phyloP scores from a whole-genome alignment of 495 filamentous ascomycete species.

The Melanomma pulvis-pyrius region DNA sequence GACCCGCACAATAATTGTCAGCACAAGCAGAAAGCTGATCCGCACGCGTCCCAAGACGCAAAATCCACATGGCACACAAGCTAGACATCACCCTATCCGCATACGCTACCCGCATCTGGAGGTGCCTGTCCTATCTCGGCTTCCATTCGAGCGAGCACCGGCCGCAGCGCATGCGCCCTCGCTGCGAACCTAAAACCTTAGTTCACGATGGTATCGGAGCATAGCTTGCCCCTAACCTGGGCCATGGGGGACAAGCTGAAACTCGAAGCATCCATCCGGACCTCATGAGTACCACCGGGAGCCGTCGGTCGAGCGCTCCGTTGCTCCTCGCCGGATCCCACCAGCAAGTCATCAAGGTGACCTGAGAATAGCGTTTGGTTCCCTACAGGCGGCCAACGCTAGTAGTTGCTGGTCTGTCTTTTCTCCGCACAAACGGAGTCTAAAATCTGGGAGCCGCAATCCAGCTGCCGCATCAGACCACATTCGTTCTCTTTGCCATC shows the following conservation, averaged over 20 bases:
- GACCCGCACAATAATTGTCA: neutral
- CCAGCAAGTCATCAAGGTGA: neutral
- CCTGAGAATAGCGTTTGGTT: neutral
- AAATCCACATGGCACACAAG: neutral
- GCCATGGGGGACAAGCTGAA: neutral
- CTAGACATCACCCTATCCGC: neutral
- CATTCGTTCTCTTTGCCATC: neutral
- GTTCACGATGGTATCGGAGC: neutral
- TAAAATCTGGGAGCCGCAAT: neutral
- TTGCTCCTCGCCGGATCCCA: neutral
- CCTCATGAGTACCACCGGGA: neutral
- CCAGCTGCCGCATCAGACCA: neutral
- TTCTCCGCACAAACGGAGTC: constrained; percentile 11
- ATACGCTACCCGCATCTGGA: constrained; percentile 6
- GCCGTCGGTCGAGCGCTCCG: constrained; percentile 26
- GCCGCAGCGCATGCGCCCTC: neutral
- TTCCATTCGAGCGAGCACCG: constrained; percentile 33
- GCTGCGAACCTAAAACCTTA: neutral
- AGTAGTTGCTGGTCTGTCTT: neutral
- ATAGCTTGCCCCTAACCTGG: neutral
- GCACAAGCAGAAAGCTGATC: neutral
- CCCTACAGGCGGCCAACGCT: neutral
- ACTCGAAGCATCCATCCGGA: neutral
- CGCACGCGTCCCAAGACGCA: neutral
- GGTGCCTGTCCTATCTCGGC: constrained; percentile 2